Base-by-base conservation (phyloP, 2,329 filamentous ascomycete species). In the Penicillium sp. region DNA sequence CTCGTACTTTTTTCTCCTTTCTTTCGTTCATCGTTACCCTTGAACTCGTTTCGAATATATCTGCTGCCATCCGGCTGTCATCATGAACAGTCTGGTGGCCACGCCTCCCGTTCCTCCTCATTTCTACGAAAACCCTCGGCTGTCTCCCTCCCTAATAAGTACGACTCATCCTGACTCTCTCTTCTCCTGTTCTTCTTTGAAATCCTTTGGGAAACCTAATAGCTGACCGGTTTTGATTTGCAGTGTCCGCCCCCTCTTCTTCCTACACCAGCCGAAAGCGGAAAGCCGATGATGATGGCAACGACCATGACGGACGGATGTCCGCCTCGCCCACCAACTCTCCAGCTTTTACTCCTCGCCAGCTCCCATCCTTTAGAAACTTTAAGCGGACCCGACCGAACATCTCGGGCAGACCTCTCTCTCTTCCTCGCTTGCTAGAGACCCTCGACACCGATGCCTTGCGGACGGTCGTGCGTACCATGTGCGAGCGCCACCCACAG, bases 401-500 rank as follows among this genome's bases (percentile, higher is more conserved):
- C 66, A 74, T 91, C 58, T 82, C 82, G 22, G 87, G 87, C 41
- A 80, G 86, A 58, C 86, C 87, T 47, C 80, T 91, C 47, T 77
- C 86, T 24, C 78, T 90, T 24, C 82, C 86, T 56, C 88, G 95
- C 69, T 84, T 99, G n/a, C 86, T 99, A 61, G 93, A 99, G 77
- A 98, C 95, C 0, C 85, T 99, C 45, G 91, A 96, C 69, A 88
- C 88, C 58, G 85, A 90, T 58, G 90, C 96, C 64, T 84, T 99
- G 69, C 88, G 93, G 65, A 86, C 86, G 35, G 87, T 97, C 1
- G 83, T 99, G n/a, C 90, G 93, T 73, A 88, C 90, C 53, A 90
- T 99, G 71, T 97, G 93, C 79, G 90, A 96, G 69, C 86, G 90
- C 65, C 91, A 96, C 71, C 91, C 93, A 4, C 87, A 90, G 63